phyloP scores from a whole-genome alignment of 2,329 filamentous ascomycete species.

The Aspergillus ibericus region DNA sequence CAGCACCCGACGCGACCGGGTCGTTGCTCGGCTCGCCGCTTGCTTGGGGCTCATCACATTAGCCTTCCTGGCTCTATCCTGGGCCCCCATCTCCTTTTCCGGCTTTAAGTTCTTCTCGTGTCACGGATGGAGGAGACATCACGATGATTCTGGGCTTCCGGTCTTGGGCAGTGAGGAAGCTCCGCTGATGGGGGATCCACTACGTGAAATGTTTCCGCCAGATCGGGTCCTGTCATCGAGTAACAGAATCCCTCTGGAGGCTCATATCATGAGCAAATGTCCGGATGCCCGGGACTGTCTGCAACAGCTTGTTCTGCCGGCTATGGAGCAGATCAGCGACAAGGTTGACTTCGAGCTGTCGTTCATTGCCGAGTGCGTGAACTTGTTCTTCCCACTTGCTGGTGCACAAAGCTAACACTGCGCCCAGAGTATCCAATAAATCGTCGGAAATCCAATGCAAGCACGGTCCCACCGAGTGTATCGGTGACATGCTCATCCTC shows the following conservation, averaged over 20 bases:
- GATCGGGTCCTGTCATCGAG: background rate
- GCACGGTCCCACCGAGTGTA: slow-evolving; percentile 85
- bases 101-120: slow-evolving; percentile 9
- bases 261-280: slow-evolving; percentile 97
- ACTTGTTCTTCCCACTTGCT: background rate
- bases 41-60: slow-evolving; percentile 13
- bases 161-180: background rate
- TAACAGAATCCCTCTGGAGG: slow-evolving; percentile 71
- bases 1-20: slow-evolving; percentile 12
- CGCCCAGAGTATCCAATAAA: slow-evolving; percentile 59
- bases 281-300: slow-evolving; percentile 87
- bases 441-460: slow-evolving; percentile 84
- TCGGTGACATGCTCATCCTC: slow-evolving; percentile 92
- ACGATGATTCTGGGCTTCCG: background rate
- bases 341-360: slow-evolving; percentile 91
- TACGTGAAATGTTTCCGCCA: background rate
- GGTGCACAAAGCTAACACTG: slow-evolving; percentile 5
- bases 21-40: slow-evolving; percentile 7
- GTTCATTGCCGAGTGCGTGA: slow-evolving; percentile 72
- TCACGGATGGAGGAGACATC: background rate
- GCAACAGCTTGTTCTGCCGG: slow-evolving; percentile 74
- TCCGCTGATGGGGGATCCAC: slow-evolving; percentile 1
- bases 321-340: slow-evolving; percentile 76
- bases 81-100: slow-evolving; percentile 7
- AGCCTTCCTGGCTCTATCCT: slow-evolving; percentile 12